Percentiles rank a stretch among this genome's conserved stretches.
phyloP scores from a whole-genome alignment of 1,139 yeast species.

The Zygoascus sp. region DNA sequence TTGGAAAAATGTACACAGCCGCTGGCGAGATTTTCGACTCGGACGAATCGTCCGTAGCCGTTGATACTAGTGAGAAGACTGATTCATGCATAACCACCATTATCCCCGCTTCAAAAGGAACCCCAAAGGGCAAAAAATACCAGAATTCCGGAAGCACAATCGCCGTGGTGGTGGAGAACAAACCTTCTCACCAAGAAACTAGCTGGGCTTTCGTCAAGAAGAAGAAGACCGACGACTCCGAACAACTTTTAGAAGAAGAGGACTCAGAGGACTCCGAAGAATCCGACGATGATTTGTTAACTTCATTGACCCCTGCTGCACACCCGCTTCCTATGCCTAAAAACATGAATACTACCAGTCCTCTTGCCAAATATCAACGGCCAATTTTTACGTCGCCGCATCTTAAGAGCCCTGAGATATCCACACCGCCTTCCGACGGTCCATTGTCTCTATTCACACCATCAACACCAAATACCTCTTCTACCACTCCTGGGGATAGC shows the following conservation, averaged over 20 bases:
- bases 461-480: neutral
- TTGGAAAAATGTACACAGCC: conserved; percentile 14
- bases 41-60: neutral
- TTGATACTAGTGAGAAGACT: neutral
- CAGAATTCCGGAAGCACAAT: conserved; percentile 1
- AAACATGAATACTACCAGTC: neutral
- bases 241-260: conserved; percentile 1
- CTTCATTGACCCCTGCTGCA: conserved; percentile 25
- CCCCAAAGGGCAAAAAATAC: neutral
- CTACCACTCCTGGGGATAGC: neutral
- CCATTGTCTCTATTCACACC: too few relatives aligned
- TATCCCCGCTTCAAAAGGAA: neutral
- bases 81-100: neutral
- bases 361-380: neutral
- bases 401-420: neutral
- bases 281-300: conserved; percentile 27
- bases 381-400: neutral
- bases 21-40: conserved; percentile 6
- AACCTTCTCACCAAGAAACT: neutral
- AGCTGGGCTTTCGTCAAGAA: neutral
- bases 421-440: neutral
- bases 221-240: neutral
- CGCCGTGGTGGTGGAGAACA: conserved; percentile 5
- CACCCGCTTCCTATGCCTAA: conserved; percentile 6
- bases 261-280: conserved; percentile 20